Evolutionary conservation across 1,284 basidiomycete species (phyloP).

Genomic region (Rhodotorula sp.): DNA sequence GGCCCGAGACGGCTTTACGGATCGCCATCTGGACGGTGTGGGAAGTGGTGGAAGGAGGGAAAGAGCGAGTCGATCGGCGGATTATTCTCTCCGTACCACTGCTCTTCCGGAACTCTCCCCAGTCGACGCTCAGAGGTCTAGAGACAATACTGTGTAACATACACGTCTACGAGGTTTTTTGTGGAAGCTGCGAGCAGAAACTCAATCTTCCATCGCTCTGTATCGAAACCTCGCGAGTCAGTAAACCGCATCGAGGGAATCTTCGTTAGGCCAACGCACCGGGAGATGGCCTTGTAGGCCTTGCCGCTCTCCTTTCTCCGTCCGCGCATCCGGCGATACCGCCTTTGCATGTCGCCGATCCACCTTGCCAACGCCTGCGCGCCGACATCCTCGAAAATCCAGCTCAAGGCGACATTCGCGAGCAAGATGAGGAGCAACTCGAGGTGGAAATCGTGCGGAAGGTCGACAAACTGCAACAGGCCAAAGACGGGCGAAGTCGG

Average conservation of each 20-base stretch:
- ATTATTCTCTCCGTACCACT: neutral
- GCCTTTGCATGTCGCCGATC: conserved; percentile 37
- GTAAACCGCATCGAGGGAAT: too few relatives aligned
- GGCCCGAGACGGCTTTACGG: neutral
- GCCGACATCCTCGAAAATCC: conserved; percentile 64
- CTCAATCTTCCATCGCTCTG: conserved; percentile 18
- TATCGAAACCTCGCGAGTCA: neutral
- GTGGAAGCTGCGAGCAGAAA: too few relatives aligned
- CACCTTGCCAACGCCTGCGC: conserved; percentile 33
- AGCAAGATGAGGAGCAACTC: conserved; percentile 68
- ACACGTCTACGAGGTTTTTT: neutral
- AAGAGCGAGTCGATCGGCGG: neutral
- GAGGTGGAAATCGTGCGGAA: conserved; percentile 69
- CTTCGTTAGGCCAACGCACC: conserved; percentile 49
- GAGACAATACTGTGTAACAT: too few relatives aligned
- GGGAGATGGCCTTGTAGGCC: conserved; percentile 56
- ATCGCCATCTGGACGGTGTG: neutral
- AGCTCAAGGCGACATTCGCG: conserved; percentile 69
- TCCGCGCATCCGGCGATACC: conserved; percentile 47
- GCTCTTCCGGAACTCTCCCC: neutral
- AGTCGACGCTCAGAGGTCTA: too few relatives aligned
- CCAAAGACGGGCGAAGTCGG: conserved; percentile 64
- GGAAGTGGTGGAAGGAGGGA: neutral
- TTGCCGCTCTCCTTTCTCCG: conserved; percentile 52
- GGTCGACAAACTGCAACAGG: conserved; percentile 72